Evolutionary conservation across 2,329 filamentous ascomycete genomes (phyloP).

Genomic region (Claviceps fusiformis): DNA sequence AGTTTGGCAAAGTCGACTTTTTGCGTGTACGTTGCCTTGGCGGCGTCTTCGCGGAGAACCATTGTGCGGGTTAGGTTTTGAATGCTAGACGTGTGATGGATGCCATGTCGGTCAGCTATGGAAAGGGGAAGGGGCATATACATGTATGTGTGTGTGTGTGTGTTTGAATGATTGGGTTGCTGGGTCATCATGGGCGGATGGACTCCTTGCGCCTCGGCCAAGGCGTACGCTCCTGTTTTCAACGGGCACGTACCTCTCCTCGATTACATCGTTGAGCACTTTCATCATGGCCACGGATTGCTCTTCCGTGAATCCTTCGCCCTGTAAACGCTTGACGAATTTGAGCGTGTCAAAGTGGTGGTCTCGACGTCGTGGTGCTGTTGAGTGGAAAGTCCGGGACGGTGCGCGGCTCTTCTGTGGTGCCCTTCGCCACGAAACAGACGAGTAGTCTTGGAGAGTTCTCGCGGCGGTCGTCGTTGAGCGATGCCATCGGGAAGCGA

Average conservation of each 20-base stretch:
- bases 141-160: too few relatives aligned
- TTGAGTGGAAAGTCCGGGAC: slow-evolving; percentile 52
- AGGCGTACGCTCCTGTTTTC: too few relatives aligned
- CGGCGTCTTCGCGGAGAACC: slow-evolving; percentile 89
- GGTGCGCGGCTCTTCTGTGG: slow-evolving; percentile 10
- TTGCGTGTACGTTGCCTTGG: slow-evolving; percentile 66
- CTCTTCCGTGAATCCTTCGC: slow-evolving; percentile 88
- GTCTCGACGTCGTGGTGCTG: slow-evolving; percentile 46
- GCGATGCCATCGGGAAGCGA: neutral
- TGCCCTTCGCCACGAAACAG: slow-evolving; percentile 3
- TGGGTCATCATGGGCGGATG: too few relatives aligned
- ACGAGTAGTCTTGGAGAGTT: neutral
- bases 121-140: neutral
- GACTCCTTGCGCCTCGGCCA: too few relatives aligned
- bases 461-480: neutral
- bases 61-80: slow-evolving; percentile 96
- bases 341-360: slow-evolving; percentile 98
- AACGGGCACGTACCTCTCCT: slow-evolving; percentile 53
- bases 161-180: too few relatives aligned
- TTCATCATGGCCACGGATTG: slow-evolving; percentile 98
- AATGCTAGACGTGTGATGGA: slow-evolving; percentile 41
- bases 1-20: slow-evolving; percentile 98
- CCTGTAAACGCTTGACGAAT: slow-evolving; percentile 80
- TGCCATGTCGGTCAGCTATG: neutral
- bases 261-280: slow-evolving; percentile 88